Percentiles rank a stretch among this genome's conserved stretches.
Evolutionary conservation across 352 stramenopile species (phyloP).

Genomic region (Plasmopara viticola): DNA sequence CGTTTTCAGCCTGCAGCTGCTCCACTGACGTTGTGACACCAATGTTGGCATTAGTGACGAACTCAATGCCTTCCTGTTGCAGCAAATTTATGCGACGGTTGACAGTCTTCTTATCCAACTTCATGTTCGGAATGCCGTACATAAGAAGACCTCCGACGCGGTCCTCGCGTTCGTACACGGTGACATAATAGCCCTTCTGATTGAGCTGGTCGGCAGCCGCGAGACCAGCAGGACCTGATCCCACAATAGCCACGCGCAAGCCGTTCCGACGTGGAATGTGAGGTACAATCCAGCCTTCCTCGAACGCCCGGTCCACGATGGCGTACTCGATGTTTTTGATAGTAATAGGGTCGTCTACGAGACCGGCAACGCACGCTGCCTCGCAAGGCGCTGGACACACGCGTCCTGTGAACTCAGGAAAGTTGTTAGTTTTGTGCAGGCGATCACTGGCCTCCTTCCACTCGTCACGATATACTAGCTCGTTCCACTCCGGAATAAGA

Average conservation of each 20-base stretch:
- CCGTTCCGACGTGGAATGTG: constrained; percentile 91
- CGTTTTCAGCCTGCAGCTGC: constrained; percentile 64
- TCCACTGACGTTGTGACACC: constrained; percentile 81
- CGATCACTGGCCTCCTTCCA: constrained; percentile 95
- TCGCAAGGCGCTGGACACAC: constrained; percentile 97
- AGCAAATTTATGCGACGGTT: constrained; percentile 92
- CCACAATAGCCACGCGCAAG: constrained; percentile 94
- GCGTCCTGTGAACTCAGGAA: constrained; percentile 97
- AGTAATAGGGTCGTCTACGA: constrained; percentile 94
- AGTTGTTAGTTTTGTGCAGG: constrained; percentile 98
- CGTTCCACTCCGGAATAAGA: constrained; percentile 98
- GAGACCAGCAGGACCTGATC: constrained; percentile 89
- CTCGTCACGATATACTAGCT: constrained; percentile 95
- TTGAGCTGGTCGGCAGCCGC: constrained; percentile 96
- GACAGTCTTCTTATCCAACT: constrained; percentile 97
- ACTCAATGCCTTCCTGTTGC: constrained; percentile 94
- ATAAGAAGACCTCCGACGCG: constrained; percentile 94
- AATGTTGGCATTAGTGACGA: constrained; percentile 94
- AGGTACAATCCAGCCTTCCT: constrained; percentile 94
- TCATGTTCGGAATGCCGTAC: constrained; percentile 99
- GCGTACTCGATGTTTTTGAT: constrained; percentile 99
- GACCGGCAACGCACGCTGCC: constrained; percentile 91
- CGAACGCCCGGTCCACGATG: constrained; percentile 94
- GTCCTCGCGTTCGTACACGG: constrained; percentile 96
- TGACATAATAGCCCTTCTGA: constrained; percentile 96